Evolutionary conservation across 345 rosid genomes (phyloP), one percentile per base, ranked within the genome.

Genomic region (Aquilaria malaccensis): DNA sequence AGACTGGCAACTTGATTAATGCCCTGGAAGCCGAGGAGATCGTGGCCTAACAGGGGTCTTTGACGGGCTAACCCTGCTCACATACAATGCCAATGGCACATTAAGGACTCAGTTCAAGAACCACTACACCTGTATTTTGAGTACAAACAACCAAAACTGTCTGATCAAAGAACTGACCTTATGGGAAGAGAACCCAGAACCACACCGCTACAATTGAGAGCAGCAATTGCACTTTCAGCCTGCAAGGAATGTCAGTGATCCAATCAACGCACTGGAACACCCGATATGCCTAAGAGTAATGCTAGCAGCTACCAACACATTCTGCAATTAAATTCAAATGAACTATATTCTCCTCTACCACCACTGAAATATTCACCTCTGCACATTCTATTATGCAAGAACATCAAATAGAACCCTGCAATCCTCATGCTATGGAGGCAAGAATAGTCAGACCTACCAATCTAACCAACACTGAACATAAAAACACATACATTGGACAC

Each of bases 141-240:
- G 54, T 50, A 13, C 49, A 6, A 11, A 30, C 11, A n/a, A 3
- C n/a, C 12, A 33, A 49, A 43, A 30, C 50, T 65, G 30, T 29
- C 56, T 33, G 31, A 13, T 6, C 30, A 60, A 41, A 51, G 43
- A 51, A 55, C 73, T 60, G 37, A 88, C 98, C 98, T 91, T 72
- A 91, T 86, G 4, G 96, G 98, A 79, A 88, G 65, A 61, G 96
- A 73, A 68, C 96, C 98, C 68, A 91, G 84, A 72, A 91, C 83
- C 62, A 85, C 96, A 31, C 98, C 98, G 37, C 98, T 91, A 63
- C 96, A 91, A 77, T 86, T 91, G 37, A 91, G 95, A 72, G 98
- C 98, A 46, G 91, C 89, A 68, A 91, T 88, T 7, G 98, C 98
- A 71, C 98, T 91, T 77, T 91, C 98, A 52, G 97, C 97, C 97